Base-by-base conservation (phyloP, 2,329 filamentous ascomycete genomes). In the Penicillium sp. region DNA sequence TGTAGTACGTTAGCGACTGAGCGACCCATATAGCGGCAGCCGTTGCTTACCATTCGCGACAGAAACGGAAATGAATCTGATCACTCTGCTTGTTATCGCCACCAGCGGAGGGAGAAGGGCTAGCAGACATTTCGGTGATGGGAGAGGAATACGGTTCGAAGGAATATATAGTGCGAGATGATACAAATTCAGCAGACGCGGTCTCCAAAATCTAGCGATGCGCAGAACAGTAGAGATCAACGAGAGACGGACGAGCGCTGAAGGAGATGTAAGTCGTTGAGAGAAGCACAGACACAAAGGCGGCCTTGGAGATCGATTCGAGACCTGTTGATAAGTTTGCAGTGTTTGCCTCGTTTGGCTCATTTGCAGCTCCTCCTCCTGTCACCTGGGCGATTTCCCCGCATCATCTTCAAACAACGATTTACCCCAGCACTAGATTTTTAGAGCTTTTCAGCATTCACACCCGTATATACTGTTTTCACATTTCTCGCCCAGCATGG, bases 11-110 rank as follows among this genome's bases (percentile, higher is more conserved):
- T 65, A 68, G 63, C 58, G 31, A 53, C 30, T n/a, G 15, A 29
- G 35, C 21, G 7, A 15, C 23, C 26, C 23, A 47, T 38, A 53
- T 21, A 48, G 38, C 58, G 4, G 35, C 8, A 47, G 55, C 31
- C 30, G 26, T 52, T 49, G 69, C 81, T 71, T 79, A 90, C 89
- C 95, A 99, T 85, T 99, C 95, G 71, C 92, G 93, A 84, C 95
- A 99, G 85, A 99, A 99, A 74, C 92, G 90, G 81, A 98, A 99
- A 52, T 92, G 93, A 79, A 98, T 93, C 78, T 96, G 92, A 80
- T 94, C 89, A 67, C 68, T 65, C 46, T 75, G 70, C 69, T 79
- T 79, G 64, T 65, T 68, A 61, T 76, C 75, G 62, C 75, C 76
- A 69, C 71, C 74, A 55, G 74, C 72, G 29, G 79, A 75, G 38